A percentile compares a stretch with the other conserved stretches of the same genome.
These are phyloP conservation scores for Pleurotus citrinopileatus DNA, from an alignment of 768 basidiomycete genomes.

Conservation along the genomic window DNA sequence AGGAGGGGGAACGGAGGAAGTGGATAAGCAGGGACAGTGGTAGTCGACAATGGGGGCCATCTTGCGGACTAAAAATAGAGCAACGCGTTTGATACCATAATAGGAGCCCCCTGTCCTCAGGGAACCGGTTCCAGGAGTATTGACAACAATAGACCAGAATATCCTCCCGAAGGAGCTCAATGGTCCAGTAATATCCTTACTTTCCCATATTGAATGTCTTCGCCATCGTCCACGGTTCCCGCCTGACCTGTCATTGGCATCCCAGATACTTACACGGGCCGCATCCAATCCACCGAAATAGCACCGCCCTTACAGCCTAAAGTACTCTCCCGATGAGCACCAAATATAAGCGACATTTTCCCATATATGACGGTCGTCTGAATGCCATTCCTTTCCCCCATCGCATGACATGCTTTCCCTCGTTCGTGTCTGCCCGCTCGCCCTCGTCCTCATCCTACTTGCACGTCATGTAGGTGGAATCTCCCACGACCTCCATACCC, in stretches of 20 bases:
- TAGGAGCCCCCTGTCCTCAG: background rate
- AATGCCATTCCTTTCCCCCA: background rate
- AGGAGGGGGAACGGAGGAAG: constrained; percentile 60
- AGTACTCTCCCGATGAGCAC: background rate
- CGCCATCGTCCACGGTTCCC: background rate
- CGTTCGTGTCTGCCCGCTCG: no score
- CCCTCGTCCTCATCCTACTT: background rate
- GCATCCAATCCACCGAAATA: background rate
- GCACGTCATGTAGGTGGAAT: background rate
- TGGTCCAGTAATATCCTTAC: background rate
- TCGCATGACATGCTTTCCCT: no score
- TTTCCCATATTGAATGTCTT: background rate
- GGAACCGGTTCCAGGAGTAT: background rate
- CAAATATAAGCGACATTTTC: background rate
- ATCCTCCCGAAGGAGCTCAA: background rate
- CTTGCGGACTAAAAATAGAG: background rate
- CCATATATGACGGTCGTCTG: background rate
- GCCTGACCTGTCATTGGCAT: background rate
- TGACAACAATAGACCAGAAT: background rate
- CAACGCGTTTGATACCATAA: background rate
- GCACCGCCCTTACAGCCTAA: background rate
- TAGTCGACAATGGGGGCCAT: constrained; percentile 48
- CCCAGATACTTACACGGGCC: background rate
- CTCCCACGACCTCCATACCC: background rate
- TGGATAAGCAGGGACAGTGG: constrained; percentile 73